Percentiles rank a stretch among this genome's conserved stretches.
Evolutionary conservation across 768 basidiomycete species (phyloP).

Genomic region (Leccinum subtestaceum): DNA sequence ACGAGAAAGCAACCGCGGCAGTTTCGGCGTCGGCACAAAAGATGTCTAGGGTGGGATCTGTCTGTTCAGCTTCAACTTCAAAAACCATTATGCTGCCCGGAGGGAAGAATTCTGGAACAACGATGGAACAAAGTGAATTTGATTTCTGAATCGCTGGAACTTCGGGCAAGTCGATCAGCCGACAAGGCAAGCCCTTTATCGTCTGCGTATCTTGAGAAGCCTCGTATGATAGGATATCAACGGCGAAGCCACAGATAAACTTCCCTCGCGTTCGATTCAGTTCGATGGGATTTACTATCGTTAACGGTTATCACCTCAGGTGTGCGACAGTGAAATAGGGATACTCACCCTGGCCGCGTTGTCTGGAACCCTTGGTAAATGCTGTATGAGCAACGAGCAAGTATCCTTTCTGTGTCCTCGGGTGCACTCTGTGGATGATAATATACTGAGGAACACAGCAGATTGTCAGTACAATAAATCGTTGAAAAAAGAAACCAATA

Average conservation of each 20-base stretch:
- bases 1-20: conserved; percentile 68
- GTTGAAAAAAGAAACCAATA: not conserved
- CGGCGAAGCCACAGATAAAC: conserved; percentile 76
- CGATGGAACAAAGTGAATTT: conserved; percentile 77
- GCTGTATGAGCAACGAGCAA: conserved; percentile 90
- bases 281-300: conserved; percentile 76
- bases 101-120: conserved; percentile 88
- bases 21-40: conserved; percentile 72
- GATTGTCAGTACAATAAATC: conserved; percentile 1
- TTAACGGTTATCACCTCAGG: not conserved
- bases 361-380: conserved; percentile 78
- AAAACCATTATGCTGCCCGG: conserved; percentile 95
- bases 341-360: conserved; percentile 73
- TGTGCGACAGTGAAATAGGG: not conserved
- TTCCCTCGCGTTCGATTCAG: conserved; percentile 75
- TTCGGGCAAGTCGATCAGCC: conserved; percentile 59
- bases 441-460: conserved; percentile 68
- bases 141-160: conserved; percentile 58
- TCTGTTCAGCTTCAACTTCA: conserved; percentile 75
- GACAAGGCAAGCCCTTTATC: conserved; percentile 71
- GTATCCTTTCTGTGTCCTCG: conserved; percentile 86
- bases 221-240: conserved; percentile 67
- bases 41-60: conserved; percentile 66
- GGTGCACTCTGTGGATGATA: conserved; percentile 88
- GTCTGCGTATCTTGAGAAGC: conserved; percentile 44